Base-by-base conservation (phyloP, 306 rosid genomes). In the Pterocarpus santalinus region DNA sequence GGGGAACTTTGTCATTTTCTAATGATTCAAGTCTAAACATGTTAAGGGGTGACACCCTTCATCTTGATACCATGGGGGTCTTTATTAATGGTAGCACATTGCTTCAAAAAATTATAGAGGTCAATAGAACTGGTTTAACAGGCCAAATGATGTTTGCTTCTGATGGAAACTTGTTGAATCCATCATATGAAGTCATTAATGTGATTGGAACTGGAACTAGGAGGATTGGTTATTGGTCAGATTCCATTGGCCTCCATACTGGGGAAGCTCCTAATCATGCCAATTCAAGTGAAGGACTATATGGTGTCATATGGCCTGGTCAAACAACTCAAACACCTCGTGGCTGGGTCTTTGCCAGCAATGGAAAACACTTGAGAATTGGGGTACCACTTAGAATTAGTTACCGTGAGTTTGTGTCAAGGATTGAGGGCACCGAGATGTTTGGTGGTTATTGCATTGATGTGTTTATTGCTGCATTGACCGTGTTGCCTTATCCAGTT, bases 151-250 rank as follows among this genome's bases (percentile, higher is more conserved):
- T 49, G 85, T 91, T 85, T 71, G 84, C 77, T 32, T 33, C 83
- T 1, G 87, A 86, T 11, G 84, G 88, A 74, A 44, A 93, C 56
- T 72, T 87, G 14, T 51, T 86, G 80, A 64, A 49, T 39, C 93
- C 97, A 30, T 88, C 94, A 3, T 93, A 74, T 57, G 97, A 93
- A 77, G 67, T 93, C 47, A 83, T 93, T 80, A 93, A 93, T 85
- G 93, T 91, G 53, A 84, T 91, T 62, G 94, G 91, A n/a, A 80
- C 89, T 1, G 97, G 92, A 56, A 38, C 49, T 32, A 86, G 93
- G 79, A 88, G 71, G 79, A 79, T 93, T 78, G 98, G 98, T 17
- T 91, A 87, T 82, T 93, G 97, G 97, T 87, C 90, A 8, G 84
- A 91, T 65, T 82, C 88, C 75, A 87, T 87, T 5, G 93, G 97